Evolutionary conservation across 805 yeast genomes (phyloP), one percentile per base, ranked within the genome.

Genomic region (Schizosaccharomyces japonicus): DNA sequence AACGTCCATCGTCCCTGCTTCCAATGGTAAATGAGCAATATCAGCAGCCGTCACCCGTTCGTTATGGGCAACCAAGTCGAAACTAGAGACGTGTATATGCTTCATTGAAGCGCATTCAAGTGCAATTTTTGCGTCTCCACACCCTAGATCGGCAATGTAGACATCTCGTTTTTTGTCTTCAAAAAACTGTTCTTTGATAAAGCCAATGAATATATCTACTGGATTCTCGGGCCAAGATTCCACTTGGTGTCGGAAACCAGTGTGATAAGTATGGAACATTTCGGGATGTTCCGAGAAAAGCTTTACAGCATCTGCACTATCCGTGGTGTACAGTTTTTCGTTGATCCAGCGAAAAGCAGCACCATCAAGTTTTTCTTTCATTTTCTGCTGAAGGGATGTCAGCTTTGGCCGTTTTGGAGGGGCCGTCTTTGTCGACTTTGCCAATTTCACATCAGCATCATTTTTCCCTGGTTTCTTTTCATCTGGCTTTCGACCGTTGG

Each of bases 161-260:
- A 87, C 62, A 63, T n/a, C 64, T 60, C 40, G 56, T 59, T 44
- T 68, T 71, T 1, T 95, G 95, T 1, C 63, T 53, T 0, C 66
- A 58, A 27, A 50, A 55, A 6, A 51, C 23, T 33, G 48, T 48
- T 17, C 50, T 51, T 72, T 72, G 49, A 90, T 69, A 56, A 79
- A 81, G 7, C 72, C 66, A 1, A 82, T 85, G 63, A 84, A 80
- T 2, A 79, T 78, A 62, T 84, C 79, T n/a, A 90, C 94, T 1
- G 99, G 99, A 57, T 90, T 90, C 63, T 87, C 95, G 2, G 99
- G 98, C 99, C 99, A 90, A 19, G 83, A 70, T 57, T 80, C 84
- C 15, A 90, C 96, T 61, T 90, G 99, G 11, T 85, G 78, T 55
- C 93, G 70, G 68, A 90, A 90, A 0, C 99, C 99, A 49, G 76